Evolutionary conservation across 2,329 filamentous ascomycete genomes (phyloP), one percentile per base, ranked within the genome.

Genomic region (Penicillium sp.): DNA sequence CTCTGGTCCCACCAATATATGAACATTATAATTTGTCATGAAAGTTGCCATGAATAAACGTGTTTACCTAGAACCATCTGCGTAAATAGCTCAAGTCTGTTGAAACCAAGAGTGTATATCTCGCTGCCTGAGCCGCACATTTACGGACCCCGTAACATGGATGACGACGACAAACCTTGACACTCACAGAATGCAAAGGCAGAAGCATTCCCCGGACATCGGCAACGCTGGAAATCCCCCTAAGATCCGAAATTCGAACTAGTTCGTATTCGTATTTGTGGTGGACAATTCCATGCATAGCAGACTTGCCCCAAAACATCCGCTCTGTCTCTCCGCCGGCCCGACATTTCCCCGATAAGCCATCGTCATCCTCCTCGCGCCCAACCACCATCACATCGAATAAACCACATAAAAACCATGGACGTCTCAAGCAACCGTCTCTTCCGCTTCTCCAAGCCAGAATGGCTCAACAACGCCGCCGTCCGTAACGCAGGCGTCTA

Each of bases 401-500:
- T 42, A 47, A 43, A 13, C 23, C 24, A 41, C 34, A 31, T 41
- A 38, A 38, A 38, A 34, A 51, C 42, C 39, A 73, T 75, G 69
- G 71, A 77, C 63, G 68, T 70, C 62, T 76, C 79, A 31, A 76
- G 75, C 61, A 76, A 82, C 68, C 78, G 82, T 52, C 81, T 87
- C 57, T 88, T 86, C 74, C 84, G 84, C 64, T 87, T 86, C 70
- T 79, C 82, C 42, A 84, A 84, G 72, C 85, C 85, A 3, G 76
- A 81, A 70, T 87, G 85, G 82, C 73, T 87, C 42, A 87, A 85
- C 70, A 86, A 81, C 72, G 79, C 83, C 56, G 82, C 80, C 66
- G 80, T 83, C 49, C 77, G 85, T 58, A 86, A 80, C 47, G 79
- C 81, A 61, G 85, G 85, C 70, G 83, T 88, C 71, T 88, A 88